phyloP scores from a whole-genome alignment of 208 protist genomes.

The Lotmaria passim region DNA sequence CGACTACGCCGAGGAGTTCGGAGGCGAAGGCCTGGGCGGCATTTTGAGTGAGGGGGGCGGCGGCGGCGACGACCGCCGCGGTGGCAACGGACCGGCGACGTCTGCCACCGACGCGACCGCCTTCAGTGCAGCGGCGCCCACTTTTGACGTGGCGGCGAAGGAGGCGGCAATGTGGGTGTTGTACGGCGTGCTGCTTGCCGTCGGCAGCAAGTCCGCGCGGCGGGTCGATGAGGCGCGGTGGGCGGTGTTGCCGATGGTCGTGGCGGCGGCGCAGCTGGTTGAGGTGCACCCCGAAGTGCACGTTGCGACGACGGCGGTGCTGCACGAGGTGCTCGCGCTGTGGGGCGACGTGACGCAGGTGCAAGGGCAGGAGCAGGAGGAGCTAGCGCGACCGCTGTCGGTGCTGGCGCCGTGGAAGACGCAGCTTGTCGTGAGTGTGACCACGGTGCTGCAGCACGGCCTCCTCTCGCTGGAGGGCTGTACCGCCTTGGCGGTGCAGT shows the following conservation, averaged over 20 bases:
- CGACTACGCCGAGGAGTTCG: constrained; percentile 22
- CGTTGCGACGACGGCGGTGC: constrained; percentile 43
- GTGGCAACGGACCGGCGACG: not conserved
- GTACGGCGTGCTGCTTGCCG: constrained; percentile 24
- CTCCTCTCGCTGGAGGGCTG: constrained; percentile 50
- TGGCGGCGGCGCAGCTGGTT: constrained; percentile 55
- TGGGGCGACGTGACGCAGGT: constrained; percentile 27
- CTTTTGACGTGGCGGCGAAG: constrained; percentile 56
- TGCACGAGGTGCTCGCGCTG: constrained; percentile 38
- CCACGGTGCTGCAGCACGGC: constrained; percentile 60
- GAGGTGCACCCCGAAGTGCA: constrained; percentile 69
- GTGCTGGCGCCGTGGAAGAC: constrained; percentile 61
- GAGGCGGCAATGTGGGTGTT: constrained; percentile 47
- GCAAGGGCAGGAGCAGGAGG: too few species aligned
- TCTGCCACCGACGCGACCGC: not conserved
- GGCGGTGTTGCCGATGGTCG: constrained; percentile 46
- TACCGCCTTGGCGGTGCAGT: constrained; percentile 50
- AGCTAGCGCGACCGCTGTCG: constrained; percentile 13
- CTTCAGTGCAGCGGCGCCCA: not conserved
- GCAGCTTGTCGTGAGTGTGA: constrained; percentile 56
- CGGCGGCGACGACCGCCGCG: not conserved
- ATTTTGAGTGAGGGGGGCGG: constrained; percentile 21
- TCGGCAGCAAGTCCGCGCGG: not conserved
- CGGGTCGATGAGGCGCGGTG: constrained; percentile 20
- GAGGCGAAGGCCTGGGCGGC: constrained; percentile 11